phyloP scores from a whole-genome alignment of 441 rosid species.

The Gossypium gossypioides region DNA sequence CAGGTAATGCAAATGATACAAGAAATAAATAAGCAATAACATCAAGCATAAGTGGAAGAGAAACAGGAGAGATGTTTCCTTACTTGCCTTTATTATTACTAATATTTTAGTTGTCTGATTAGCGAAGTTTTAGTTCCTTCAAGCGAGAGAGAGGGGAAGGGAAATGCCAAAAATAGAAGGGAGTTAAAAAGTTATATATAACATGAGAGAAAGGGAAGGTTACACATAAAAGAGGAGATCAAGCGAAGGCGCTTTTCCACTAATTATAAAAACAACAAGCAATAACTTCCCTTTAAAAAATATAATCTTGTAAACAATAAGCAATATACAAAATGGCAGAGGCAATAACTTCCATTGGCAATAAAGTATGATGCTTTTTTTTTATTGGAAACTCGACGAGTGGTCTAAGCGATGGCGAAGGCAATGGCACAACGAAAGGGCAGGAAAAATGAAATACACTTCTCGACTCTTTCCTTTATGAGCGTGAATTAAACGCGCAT shows the following conservation, averaged over 20 bases:
- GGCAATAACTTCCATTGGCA: background rate
- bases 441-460: too few species aligned
- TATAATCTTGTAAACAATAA: background rate
- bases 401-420: conserved; percentile 7
- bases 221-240: conserved; percentile 18
- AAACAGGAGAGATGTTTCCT: background rate
- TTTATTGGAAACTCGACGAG: conserved; percentile 19
- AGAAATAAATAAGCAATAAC: conserved; percentile 6
- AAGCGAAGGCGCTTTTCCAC: background rate
- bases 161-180: conserved; percentile 27
- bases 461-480: too few species aligned
- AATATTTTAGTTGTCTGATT: background rate
- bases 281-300: background rate
- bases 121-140: conserved; percentile 13
- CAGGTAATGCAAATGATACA: conserved; percentile 10
- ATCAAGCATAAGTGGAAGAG: conserved; percentile 2
- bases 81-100: conserved; percentile 8
- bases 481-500: background rate
- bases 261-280: background rate
- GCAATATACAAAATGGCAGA: conserved; percentile 7
- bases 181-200: background rate
- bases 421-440: background rate
- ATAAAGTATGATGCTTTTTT: conserved; percentile 9
- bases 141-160: conserved; percentile 9
- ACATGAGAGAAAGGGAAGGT: conserved; percentile 14